phyloP scores from a whole-genome alignment of 805 yeast genomes.

The Brettanomyces nanus region DNA sequence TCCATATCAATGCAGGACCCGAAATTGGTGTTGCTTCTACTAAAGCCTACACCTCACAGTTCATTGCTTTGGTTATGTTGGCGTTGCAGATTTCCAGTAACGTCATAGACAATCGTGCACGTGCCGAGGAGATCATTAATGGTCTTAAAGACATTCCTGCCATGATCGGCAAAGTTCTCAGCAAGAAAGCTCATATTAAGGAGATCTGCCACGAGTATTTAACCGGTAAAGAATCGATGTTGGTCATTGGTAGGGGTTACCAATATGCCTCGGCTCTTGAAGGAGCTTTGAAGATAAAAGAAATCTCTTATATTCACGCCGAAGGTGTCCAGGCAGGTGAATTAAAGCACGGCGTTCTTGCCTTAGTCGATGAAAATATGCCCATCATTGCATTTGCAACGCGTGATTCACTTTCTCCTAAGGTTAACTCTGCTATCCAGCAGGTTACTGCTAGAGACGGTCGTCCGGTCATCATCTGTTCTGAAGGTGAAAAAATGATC shows the following conservation, averaged over 20 bases:
- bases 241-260: conserved; percentile 94
- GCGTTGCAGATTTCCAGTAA: conserved; percentile 94
- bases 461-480: conserved; percentile 87
- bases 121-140: conserved; percentile 79
- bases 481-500: conserved; percentile 66
- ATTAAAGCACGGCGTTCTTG: conserved; percentile 96
- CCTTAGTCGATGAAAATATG: conserved; percentile 86
- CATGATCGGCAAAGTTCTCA: conserved; percentile 73
- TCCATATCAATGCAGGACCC: conserved; percentile 98
- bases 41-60: conserved; percentile 97
- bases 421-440: conserved; percentile 89
- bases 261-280: conserved; percentile 96
- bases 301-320: conserved; percentile 96
- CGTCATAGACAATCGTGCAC: conserved; percentile 61
- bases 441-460: conserved; percentile 98
- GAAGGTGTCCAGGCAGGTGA: conserved; percentile 99
- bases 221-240: conserved; percentile 75
- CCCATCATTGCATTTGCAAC: conserved; percentile 97
- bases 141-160: conserved; percentile 79
- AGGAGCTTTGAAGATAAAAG: conserved; percentile 97
- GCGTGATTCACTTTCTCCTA: conserved; percentile 91
- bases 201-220: conserved; percentile 63
- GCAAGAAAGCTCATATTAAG: conserved; percentile 67
- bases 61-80: conserved; percentile 93
- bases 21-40: conserved; percentile 99